Percentiles rank a stretch among this genome's conserved stretches.
phyloP scores from a whole-genome alignment of 1,139 yeast species.

The Kodamaea ohmeri region DNA sequence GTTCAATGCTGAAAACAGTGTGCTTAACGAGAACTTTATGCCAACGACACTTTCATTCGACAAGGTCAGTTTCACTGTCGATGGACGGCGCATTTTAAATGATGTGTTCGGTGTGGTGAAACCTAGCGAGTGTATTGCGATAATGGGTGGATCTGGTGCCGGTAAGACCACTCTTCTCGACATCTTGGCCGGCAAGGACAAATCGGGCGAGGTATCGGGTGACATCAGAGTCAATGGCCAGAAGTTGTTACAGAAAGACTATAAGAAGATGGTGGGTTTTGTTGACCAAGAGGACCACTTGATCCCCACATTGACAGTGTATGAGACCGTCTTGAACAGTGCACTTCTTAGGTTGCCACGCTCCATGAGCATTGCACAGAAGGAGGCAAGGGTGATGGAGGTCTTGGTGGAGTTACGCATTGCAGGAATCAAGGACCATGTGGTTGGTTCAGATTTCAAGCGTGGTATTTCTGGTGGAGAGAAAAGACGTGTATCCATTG shows the following conservation, averaged over 20 bases:
- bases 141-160: slow-evolving; percentile 98
- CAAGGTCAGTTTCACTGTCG: slow-evolving; percentile 60
- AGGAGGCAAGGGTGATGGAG: slow-evolving; percentile 76
- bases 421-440: slow-evolving; percentile 73
- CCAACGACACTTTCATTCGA: slow-evolving; percentile 80
- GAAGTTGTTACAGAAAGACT: slow-evolving; percentile 37
- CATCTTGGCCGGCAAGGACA: slow-evolving; percentile 83
- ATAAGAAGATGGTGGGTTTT: slow-evolving; percentile 76
- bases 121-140: slow-evolving; percentile 89
- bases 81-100: slow-evolving; percentile 49
- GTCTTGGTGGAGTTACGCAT: slow-evolving; percentile 85
- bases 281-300: slow-evolving; percentile 96
- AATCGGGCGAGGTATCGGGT: slow-evolving; percentile 69
- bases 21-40: slow-evolving; percentile 55
- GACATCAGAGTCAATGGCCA: slow-evolving; percentile 73
- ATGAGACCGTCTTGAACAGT: slow-evolving; percentile 89
- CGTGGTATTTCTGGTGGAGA: slow-evolving; percentile 97
- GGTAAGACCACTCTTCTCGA: slow-evolving; percentile 94
- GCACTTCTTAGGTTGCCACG: slow-evolving; percentile 86
- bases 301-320: slow-evolving; percentile 90
- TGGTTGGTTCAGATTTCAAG: slow-evolving; percentile 84
- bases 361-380: slow-evolving; percentile 67
- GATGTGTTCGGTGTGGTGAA: slow-evolving; percentile 70
- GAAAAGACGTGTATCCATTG: slow-evolving; percentile 83
- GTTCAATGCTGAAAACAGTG: slow-evolving; percentile 39